Conservation (phyloP, 768 basidiomycete species). For the Tremella fuciformis region DNA sequence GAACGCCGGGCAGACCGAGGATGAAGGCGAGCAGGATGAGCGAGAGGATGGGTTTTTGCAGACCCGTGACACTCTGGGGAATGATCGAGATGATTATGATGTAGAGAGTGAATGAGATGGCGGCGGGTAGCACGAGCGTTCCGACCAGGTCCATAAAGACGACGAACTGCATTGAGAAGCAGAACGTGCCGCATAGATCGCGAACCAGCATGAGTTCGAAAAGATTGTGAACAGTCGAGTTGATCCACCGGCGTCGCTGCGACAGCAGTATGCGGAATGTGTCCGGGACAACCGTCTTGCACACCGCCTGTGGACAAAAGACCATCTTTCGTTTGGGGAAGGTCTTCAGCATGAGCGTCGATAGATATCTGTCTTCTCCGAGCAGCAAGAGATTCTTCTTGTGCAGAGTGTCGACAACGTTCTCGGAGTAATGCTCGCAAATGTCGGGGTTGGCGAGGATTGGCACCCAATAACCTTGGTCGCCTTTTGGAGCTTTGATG, state of each 20-base stretch:
- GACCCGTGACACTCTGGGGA: constrained; percentile 59
- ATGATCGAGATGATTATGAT: constrained; percentile 85
- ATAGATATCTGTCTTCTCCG: constrained; percentile 98
- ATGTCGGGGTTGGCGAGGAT: constrained; percentile 98
- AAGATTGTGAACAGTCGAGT: constrained; percentile 96
- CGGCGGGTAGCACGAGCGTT: constrained; percentile 92
- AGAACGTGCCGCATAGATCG: constrained; percentile 99
- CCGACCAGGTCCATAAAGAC: constrained; percentile 97
- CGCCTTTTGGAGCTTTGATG: constrained; percentile 98
- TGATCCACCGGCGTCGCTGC: constrained; percentile 98
- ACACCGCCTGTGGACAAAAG: constrained; percentile 97
- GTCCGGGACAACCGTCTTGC: constrained; percentile 97
- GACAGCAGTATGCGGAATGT: constrained; percentile 89
- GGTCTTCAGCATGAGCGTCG: constrained; percentile 95
- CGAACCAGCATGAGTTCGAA: constrained; percentile 91
- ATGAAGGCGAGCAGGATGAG: constrained; percentile 89
- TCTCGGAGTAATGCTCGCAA: constrained; percentile 97
- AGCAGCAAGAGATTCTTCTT: constrained; percentile 97
- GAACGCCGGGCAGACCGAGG: constrained; percentile 88
- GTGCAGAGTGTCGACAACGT: constrained; percentile 97
- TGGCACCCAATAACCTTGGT: constrained; percentile 94
- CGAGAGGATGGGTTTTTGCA: constrained; percentile 69
- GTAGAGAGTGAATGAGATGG: constrained; percentile 94
- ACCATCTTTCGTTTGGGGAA: constrained; percentile 99
- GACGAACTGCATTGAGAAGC: constrained; percentile 99